A percentile compares a stretch with the other conserved stretches of the same genome.
These are phyloP conservation scores for Hysterium pulicare DNA, from an alignment of 2,329 filamentous ascomycete species.

Conservation along the genomic window DNA sequence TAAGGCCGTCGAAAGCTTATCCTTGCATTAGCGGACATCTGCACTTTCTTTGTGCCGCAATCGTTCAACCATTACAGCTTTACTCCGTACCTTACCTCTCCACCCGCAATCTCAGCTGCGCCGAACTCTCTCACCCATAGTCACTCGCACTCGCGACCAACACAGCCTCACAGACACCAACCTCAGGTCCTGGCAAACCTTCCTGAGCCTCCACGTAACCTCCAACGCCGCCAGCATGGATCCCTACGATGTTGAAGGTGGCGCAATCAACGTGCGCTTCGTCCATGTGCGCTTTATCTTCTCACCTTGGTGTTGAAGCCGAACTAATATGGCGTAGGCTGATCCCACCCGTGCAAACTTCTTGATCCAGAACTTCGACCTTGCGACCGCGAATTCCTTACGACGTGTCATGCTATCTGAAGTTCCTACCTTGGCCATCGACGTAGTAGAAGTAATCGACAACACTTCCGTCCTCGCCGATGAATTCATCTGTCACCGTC, in stretches of 20 bases:
- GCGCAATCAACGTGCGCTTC: slow-evolving; percentile 39
- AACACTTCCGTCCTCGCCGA: slow-evolving; percentile 97
- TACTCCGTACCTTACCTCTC: too few relatives aligned
- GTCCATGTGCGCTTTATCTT: slow-evolving; percentile 30
- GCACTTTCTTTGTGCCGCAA: too few relatives aligned
- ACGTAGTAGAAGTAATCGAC: slow-evolving; percentile 85
- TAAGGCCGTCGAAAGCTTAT: too few relatives aligned
- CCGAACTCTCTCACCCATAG: too few relatives aligned
- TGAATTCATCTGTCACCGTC: slow-evolving; percentile 89
- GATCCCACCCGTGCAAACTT: slow-evolving; percentile 83
- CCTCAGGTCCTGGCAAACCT: not conserved
- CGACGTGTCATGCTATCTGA: slow-evolving; percentile 90
- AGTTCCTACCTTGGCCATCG: slow-evolving; percentile 90
- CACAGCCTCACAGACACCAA: not conserved
- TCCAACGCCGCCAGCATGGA: slow-evolving; percentile 40
- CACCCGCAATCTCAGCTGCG: not conserved
- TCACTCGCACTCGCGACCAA: not conserved
- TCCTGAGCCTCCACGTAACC: not conserved
- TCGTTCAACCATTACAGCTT: too few relatives aligned
- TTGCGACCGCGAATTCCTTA: slow-evolving; percentile 88
- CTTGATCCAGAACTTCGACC: slow-evolving; percentile 82
- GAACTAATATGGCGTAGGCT: slow-evolving; percentile 53
- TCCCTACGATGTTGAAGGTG: slow-evolving; percentile 46
- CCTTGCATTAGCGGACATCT: too few relatives aligned
- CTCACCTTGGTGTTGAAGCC: slow-evolving; percentile 4